Percentiles rank a stretch among this genome's conserved stretches.
phyloP scores from a whole-genome alignment of 1,284 basidiomycete species.

The Fomitopsis palustris region DNA sequence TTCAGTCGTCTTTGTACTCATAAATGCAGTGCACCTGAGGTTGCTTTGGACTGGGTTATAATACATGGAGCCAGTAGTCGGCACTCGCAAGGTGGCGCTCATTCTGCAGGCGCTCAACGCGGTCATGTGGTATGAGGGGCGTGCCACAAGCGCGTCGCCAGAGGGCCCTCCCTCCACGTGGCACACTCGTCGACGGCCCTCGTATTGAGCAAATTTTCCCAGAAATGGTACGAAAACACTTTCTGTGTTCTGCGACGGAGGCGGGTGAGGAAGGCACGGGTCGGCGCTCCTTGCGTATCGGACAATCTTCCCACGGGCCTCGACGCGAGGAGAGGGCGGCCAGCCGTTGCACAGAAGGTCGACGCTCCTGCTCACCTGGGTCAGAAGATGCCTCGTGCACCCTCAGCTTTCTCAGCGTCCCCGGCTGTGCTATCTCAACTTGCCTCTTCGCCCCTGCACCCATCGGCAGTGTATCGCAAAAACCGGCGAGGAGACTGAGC shows the following conservation, averaged over 20 bases:
- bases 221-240: too few relatives aligned
- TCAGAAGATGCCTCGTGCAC: constrained; percentile 1
- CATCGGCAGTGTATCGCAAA: neutral
- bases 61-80: too few relatives aligned
- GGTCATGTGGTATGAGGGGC: neutral
- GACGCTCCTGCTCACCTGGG: neutral
- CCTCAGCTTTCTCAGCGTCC: neutral
- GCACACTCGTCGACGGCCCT: too few relatives aligned
- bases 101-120: neutral
- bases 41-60: too few relatives aligned
- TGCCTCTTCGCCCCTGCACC: neutral
- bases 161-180: too few relatives aligned
- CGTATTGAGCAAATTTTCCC: too few relatives aligned
- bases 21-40: neutral
- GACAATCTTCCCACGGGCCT: neutral
- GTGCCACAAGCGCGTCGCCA: neutral
- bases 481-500: neutral
- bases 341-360: neutral
- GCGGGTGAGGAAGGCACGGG: neutral
- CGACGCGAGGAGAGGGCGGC: neutral
- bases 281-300: neutral
- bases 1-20: too few relatives aligned
- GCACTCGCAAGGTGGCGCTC: too few relatives aligned
- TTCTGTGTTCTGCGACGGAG: too few relatives aligned
- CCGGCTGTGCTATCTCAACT: neutral